A percentile compares a stretch with the other conserved stretches of the same genome.
These are phyloP conservation scores for Tetrahymena malaccensis DNA, from an alignment of 73 alveolate genomes.

Conservation along the genomic window DNA sequence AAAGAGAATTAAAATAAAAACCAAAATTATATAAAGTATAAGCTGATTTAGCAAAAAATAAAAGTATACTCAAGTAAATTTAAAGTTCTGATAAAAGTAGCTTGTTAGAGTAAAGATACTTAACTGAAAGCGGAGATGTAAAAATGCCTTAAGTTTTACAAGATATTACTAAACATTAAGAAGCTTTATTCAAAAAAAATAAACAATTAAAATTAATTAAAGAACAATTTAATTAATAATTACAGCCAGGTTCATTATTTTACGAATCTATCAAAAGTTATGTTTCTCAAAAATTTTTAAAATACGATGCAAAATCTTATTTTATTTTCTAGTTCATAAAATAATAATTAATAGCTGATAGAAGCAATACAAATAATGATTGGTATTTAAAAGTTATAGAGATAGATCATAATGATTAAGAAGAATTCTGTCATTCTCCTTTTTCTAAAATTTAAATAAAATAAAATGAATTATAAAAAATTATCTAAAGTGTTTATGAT, in stretches of 20 bases:
- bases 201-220: no score
- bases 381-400: neutral
- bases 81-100: neutral
- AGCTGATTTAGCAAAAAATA: no score
- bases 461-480: neutral
- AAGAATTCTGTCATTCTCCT: neutral
- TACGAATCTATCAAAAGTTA: neutral
- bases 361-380: neutral
- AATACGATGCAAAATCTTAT: neutral
- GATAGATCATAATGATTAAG: neutral
- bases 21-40: no score
- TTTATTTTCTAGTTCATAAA: neutral
- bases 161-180: neutral
- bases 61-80: no score
- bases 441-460: neutral
- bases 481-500: neutral
- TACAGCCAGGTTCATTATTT: neutral
- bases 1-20: no score
- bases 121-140: neutral
- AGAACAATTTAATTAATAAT: no score
- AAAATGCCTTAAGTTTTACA: no score
- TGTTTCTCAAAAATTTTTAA: no score
- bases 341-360: neutral
- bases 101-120: neutral
- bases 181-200: no score